Base-by-base conservation (phyloP, 306 rosid genomes). In the Rubus idaeus region DNA sequence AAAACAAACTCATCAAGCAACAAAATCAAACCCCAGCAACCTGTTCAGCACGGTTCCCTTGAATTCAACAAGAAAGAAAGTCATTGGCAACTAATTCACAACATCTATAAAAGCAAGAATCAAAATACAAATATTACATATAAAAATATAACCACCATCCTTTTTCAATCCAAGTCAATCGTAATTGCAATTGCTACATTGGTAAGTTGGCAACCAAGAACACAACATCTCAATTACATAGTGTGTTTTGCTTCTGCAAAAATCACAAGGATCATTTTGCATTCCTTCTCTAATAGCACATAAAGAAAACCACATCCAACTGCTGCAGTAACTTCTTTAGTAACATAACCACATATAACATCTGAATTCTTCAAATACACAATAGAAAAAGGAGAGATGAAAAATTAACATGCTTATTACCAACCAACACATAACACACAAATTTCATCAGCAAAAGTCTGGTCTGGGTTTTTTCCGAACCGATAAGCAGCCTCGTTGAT, bases 401-500 rank as follows among this genome's bases (percentile, higher is more conserved):
- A 74, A 83, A 79, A 70, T 47, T 50, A 63, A 45, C 55, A 42
- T 5, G 10, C 14, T 49, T 66, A 66, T 37, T 39, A 68, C 76
- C 78, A 84, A 63, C 64, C 52, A 75, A 78, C 65, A 60, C 45
- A 51, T 23, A 41, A 77, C 74, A 71, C 9, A 35, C 65, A 45
- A 45, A 57, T 60, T 39, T 46, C 45, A 11, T 90, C 88, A 90
- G 89, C 97, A 95, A 55, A 90, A 82, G 66, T 90, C 96, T 9
- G 86, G 91, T 75, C 98, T 89, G 5, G 89, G 78, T 86, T 90
- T 92, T 91, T 89, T 95, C 2, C 91, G 85, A 73, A 95, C 93
- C 0, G 96, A 92, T 8, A 92, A 81, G 79, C 92, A 92, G 49
- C 92, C 96, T 74, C 85, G 86, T 49, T 90, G 98, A 80, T 92